Conservation (phyloP, 768 basidiomycete genomes). For the Scleroderma bovista region DNA sequence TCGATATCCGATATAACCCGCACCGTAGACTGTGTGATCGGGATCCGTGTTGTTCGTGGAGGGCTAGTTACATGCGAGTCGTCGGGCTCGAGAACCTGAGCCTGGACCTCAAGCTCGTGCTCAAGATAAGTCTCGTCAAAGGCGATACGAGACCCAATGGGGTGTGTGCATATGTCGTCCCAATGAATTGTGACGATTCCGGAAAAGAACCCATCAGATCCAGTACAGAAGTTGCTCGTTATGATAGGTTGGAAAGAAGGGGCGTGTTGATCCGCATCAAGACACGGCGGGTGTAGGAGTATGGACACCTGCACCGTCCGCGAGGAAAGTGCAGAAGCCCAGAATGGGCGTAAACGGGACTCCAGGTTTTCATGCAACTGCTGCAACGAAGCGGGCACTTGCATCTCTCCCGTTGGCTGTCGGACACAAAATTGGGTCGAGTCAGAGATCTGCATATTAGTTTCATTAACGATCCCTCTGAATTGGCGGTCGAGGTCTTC, state of each 20-base stretch:
- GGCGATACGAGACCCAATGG: conserved; percentile 48
- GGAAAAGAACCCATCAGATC: conserved; percentile 70
- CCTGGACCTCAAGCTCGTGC: conserved; percentile 49
- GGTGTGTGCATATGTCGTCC: conserved; percentile 63
- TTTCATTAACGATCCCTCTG: conserved; percentile 14
- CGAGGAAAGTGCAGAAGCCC: conserved; percentile 64
- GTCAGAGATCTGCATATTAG: conserved; percentile 1
- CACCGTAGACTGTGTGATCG: conserved; percentile 57
- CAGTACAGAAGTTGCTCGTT: conserved; percentile 48
- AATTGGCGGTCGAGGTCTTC: conserved; percentile 53
- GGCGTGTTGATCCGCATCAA: conserved; percentile 22
- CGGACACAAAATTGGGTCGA: conserved; percentile 8
- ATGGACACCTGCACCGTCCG: conserved; percentile 59
- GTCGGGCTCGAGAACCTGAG: conserved; percentile 39
- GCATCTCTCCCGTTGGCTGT: conserved; percentile 16
- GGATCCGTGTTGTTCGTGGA: conserved; percentile 31
- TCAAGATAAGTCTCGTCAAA: conserved; percentile 41
- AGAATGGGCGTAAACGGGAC: conserved; percentile 70
- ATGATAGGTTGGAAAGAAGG: conserved; percentile 42
- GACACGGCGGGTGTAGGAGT: conserved; percentile 32
- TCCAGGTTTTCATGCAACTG: conserved; percentile 73
- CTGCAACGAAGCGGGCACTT: conserved; percentile 33
- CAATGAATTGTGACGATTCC: conserved; percentile 57
- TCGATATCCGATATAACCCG: conserved; percentile 92
- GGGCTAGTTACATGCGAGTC: conserved; percentile 38